Base-by-base conservation (phyloP, 768 basidiomycete species). In the Psilocybe azurescens region DNA sequence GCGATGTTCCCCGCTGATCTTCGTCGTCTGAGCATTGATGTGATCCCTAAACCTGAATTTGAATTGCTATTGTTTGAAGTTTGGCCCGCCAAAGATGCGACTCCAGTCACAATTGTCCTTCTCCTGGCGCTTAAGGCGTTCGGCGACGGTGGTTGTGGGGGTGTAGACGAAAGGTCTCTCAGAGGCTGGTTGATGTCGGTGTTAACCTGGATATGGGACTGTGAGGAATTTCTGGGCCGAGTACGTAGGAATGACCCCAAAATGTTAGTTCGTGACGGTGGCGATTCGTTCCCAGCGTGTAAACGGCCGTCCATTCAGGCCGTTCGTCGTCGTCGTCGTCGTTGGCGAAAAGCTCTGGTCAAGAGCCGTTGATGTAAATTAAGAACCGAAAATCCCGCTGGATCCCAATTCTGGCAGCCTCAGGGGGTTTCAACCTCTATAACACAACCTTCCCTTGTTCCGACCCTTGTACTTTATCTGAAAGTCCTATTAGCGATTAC, bases 211-310 rank as follows among this genome's bases (percentile, higher is more conserved):
- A 72, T 72, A 66, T 75, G 71, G 46, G 87, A 87, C 73, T 87
- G 83, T 33, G 89, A 89, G 49, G 83, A 78, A 72, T 88, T 89
- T 67, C 89, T 81, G 16, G 89, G 20, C 11, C 32, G 89, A 63
- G 90, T 79, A 50, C 90, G 86, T 62, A 93, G 80, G 73, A 91
- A 86, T 55, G 87, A 87, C 61, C 89, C 86, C 51, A 93, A 81
- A 73, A 93, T 90, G 62, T 87, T 87, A 59, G 85, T 79, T 59
- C 89, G 80, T 36, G 82, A 67, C 10, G 78, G 76, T 32, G 79
- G 73, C n/a, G 79, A 79, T 53, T 81, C 81, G 67, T 68, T 77
- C 32, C 77, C 78, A 69, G 71, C 70, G 67, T 70, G 71, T 38
- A 54, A 20, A 53, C 67, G 60, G n/a, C 70, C 60, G 55, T 75